Evolutionary conservation across 495 filamentous ascomycete species (phyloP).

Genomic region (Cenococcum geophilum): DNA sequence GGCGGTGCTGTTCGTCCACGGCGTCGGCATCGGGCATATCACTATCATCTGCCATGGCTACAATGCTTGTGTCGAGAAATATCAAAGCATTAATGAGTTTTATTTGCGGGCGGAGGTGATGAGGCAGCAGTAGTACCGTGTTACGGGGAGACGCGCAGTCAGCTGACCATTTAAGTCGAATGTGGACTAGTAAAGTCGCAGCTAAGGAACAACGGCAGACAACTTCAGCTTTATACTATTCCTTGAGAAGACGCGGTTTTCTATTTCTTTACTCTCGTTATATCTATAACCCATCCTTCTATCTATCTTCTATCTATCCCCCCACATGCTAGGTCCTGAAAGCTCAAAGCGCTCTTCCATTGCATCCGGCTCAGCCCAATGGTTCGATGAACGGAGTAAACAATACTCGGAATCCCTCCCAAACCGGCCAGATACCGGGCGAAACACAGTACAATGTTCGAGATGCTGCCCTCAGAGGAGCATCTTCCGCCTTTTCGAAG

Average conservation of each 20-base stretch:
- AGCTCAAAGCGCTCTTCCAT: background rate
- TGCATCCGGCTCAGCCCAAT: constrained; percentile 21
- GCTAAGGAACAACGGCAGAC: too few species aligned
- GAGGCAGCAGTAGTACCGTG: constrained; percentile 8
- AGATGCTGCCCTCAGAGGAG: constrained; percentile 31
- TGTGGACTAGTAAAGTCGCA: too few species aligned
- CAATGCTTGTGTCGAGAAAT: background rate
- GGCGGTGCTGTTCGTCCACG: constrained; percentile 35
- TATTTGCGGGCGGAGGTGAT: background rate
- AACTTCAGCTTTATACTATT: background rate
- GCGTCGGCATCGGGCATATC: constrained; percentile 38
- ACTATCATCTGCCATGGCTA: constrained; percentile 31
- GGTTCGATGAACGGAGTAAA: constrained; percentile 26
- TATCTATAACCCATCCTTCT: background rate
- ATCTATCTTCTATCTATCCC: background rate
- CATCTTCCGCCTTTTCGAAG: constrained; percentile 31
- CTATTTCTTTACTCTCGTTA: background rate
- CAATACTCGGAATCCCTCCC: constrained; percentile 19
- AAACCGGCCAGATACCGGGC: constrained; percentile 13
- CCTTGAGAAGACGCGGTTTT: background rate
- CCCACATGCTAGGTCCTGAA: background rate
- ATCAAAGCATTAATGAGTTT: background rate
- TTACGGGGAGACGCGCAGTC: background rate
- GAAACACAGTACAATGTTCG: constrained; percentile 32
- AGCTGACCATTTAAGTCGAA: constrained; percentile 3